Evolutionary conservation across 768 basidiomycete species (phyloP).

Genomic region (Asterophora parasitica): DNA sequence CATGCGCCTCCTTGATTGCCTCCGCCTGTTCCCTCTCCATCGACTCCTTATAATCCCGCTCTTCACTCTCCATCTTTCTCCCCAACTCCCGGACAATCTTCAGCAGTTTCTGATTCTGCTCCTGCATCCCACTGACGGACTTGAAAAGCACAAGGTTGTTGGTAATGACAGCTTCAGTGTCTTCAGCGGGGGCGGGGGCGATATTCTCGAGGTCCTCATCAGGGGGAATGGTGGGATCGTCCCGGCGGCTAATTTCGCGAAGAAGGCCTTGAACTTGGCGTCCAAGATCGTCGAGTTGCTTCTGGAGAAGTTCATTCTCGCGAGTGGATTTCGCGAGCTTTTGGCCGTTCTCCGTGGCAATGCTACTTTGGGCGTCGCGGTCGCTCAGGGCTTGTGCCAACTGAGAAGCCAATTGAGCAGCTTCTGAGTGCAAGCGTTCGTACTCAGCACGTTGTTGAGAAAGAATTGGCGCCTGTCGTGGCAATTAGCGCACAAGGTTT

Average conservation of each 20-base stretch:
- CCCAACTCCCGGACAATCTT: conserved; percentile 81
- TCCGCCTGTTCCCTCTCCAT: conserved; percentile 73
- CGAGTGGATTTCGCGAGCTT: conserved; percentile 52
- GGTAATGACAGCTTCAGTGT: conserved; percentile 78
- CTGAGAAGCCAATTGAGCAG: conserved; percentile 74
- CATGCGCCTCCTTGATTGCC: conserved; percentile 84
- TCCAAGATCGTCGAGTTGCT: conserved; percentile 78
- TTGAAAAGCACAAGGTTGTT: conserved; percentile 86
- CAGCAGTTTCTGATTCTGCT: conserved; percentile 87
- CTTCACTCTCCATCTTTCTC: conserved; percentile 78
- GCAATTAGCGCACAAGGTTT: background rate
- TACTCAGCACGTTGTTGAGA: conserved; percentile 89
- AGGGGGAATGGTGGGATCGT: conserved; percentile 76
- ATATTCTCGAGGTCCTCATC: conserved; percentile 55
- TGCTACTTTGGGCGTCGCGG: conserved; percentile 58
- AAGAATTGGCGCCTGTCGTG: conserved; percentile 75
- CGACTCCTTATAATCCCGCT: conserved; percentile 65
- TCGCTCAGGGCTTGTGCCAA: conserved; percentile 71
- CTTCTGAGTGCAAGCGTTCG: conserved; percentile 75
- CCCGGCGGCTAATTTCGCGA: conserved; percentile 73
- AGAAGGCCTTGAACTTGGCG: conserved; percentile 79
- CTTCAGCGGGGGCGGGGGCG: conserved; percentile 38
- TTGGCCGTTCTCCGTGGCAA: conserved; percentile 57
- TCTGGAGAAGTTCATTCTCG: conserved; percentile 66
- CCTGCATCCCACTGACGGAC: conserved; percentile 74